These are phyloP conservation scores for Cyclotella kingstonii DNA, from an alignment of 108 stramenopile genomes.

Conservation along the genomic window DNA sequence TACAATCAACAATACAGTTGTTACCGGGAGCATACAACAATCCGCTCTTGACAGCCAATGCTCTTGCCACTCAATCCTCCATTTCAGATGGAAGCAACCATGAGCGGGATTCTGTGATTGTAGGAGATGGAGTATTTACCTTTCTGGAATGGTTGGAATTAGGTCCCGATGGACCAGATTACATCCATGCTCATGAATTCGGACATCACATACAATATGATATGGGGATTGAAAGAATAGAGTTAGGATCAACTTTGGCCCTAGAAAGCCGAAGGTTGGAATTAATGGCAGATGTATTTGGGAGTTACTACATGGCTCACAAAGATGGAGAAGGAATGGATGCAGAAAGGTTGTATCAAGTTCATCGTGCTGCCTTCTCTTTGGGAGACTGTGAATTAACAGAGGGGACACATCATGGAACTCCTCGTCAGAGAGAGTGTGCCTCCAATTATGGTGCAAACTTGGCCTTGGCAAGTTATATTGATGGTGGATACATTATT, in stretches of 20 bases:
- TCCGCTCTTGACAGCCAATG: conserved; percentile 31
- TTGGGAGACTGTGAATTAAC: conserved; percentile 31
- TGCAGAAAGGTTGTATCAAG: not conserved
- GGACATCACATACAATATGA: conserved; percentile 40
- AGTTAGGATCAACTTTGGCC: conserved; percentile 3
- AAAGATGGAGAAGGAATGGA: conserved; percentile 14
- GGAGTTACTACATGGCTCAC: conserved; percentile 26
- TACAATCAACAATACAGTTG: conserved; percentile 16
- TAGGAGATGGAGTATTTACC: conserved; percentile 34
- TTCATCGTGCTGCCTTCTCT: conserved; percentile 29
- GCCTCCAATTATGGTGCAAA: conserved; percentile 34
- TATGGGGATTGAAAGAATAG: conserved; percentile 7
- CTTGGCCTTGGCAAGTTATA: conserved; percentile 14
- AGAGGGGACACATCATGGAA: conserved; percentile 30
- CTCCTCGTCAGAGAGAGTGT: conserved; percentile 38
- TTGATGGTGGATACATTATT: conserved; percentile 16
- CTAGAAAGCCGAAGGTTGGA: conserved; percentile 27
- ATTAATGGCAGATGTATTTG: conserved; percentile 41
- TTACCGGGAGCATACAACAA: conserved; percentile 33
- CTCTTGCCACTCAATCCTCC: conserved; percentile 20
- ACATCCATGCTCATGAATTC: conserved; percentile 38
- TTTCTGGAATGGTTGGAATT: conserved; percentile 29
- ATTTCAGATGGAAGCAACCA: conserved; percentile 1
- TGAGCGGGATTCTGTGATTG: conserved; percentile 27
- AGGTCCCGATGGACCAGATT: conserved; percentile 22